A percentile compares a stretch with the other conserved stretches of the same genome.
Evolutionary conservation across 805 yeast species (phyloP).

Genomic region (Cyberlindnera xylosilytica): DNA sequence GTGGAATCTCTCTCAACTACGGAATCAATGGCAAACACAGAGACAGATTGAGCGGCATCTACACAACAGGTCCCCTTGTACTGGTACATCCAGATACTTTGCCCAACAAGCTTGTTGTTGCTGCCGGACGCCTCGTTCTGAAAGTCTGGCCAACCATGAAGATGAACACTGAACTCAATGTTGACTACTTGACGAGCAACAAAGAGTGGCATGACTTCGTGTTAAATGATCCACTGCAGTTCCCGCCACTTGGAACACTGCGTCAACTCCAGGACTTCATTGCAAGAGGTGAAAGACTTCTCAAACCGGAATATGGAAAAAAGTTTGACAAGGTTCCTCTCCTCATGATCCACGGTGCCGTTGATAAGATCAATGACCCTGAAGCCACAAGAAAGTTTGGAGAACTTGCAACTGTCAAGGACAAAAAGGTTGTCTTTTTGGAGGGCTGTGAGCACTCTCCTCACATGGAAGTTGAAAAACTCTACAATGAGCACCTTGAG

Average conservation of each 20-base stretch:
- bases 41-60: constrained; percentile 43
- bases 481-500: constrained; percentile 33
- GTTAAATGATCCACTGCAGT: constrained; percentile 37
- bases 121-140: constrained; percentile 39
- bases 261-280: constrained; percentile 58
- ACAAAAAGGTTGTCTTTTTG: constrained; percentile 20
- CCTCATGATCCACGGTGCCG: constrained; percentile 57
- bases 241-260: constrained; percentile 52
- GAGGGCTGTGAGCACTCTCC: constrained; percentile 42
- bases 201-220: constrained; percentile 44
- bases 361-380: constrained; percentile 60
- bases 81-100: constrained; percentile 52
- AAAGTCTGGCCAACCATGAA: constrained; percentile 44
- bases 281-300: constrained; percentile 53
- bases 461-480: constrained; percentile 43
- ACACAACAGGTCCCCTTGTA: constrained; percentile 60
- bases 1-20: constrained; percentile 65
- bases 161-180: constrained; percentile 52
- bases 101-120: constrained; percentile 46
- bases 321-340: constrained; percentile 39
- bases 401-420: constrained; percentile 14
- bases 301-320: constrained; percentile 33
- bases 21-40: constrained; percentile 51
- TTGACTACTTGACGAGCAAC: constrained; percentile 54
- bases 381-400: constrained; percentile 20